Evolutionary conservation across 352 stramenopile species (phyloP).

Genomic region (Globisporangium perplexum): DNA sequence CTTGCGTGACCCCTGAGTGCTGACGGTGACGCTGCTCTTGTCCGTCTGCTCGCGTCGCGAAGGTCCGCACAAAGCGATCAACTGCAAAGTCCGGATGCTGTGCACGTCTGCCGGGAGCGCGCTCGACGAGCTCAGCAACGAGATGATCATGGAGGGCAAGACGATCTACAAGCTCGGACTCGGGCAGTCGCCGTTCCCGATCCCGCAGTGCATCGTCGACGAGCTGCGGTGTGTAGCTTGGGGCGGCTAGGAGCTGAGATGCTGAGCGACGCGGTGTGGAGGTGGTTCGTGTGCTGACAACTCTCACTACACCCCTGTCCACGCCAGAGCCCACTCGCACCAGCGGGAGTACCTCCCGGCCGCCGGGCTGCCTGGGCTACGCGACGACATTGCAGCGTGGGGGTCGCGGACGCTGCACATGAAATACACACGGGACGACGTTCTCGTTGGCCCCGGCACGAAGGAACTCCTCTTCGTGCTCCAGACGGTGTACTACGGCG

Average conservation of each 20-base stretch:
- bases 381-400: constrained; percentile 76
- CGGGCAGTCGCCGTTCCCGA: constrained; percentile 82
- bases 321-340: constrained; percentile 65
- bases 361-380: constrained; percentile 63
- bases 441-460: constrained; percentile 83
- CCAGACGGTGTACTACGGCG: constrained; percentile 85
- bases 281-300: background rate
- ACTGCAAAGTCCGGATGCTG: constrained; percentile 84
- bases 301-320: background rate
- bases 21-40: background rate
- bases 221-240: constrained; percentile 54
- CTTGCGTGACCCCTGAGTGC: too few relatives aligned
- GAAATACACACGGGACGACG: constrained; percentile 65
- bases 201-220: constrained; percentile 84
- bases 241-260: background rate
- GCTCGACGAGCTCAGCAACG: constrained; percentile 82
- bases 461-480: constrained; percentile 88
- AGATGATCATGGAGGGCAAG: constrained; percentile 75
- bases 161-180: constrained; percentile 83
- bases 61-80: constrained; percentile 79
- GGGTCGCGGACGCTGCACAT: constrained; percentile 48
- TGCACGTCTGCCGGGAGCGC: constrained; percentile 72
- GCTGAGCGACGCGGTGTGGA: background rate
- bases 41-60: background rate
- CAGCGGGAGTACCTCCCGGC: constrained; percentile 81